phyloP scores from a whole-genome alignment of 345 rosid species.

The Rhodomyrtus tomentosa region DNA sequence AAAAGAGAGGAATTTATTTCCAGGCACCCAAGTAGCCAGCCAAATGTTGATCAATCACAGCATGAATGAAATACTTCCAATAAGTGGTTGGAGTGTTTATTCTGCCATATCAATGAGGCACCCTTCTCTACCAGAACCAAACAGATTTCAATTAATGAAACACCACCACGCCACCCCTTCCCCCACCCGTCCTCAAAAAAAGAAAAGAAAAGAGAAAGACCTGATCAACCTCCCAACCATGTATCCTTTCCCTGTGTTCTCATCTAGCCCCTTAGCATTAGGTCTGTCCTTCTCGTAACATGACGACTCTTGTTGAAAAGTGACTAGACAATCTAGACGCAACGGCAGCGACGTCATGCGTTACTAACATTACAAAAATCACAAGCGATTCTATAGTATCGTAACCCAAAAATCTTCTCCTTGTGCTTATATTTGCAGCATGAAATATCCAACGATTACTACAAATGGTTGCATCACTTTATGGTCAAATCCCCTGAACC shows the following conservation, averaged over 20 bases:
- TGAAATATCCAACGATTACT: not conserved
- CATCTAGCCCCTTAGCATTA: not conserved
- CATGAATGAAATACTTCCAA: not conserved
- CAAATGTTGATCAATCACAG: not conserved
- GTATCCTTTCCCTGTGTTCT: not conserved
- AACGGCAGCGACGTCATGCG: not conserved
- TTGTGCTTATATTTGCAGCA: not conserved
- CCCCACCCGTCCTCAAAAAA: rapidly evolving
- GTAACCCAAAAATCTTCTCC: not conserved
- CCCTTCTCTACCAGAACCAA: not conserved
- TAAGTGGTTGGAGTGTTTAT: not conserved
- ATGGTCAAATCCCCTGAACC: not conserved
- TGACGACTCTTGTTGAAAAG: not conserved
- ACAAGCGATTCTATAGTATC: not conserved
- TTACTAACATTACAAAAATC: not conserved
- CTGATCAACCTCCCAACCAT: not conserved
- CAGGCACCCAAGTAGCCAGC: not conserved
- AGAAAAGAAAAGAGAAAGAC: not conserved
- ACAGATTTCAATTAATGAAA: not conserved
- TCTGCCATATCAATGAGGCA: not conserved
- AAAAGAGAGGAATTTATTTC: not conserved
- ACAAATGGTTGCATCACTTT: not conserved
- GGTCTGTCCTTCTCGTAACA: not conserved
- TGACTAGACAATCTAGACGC: not conserved
- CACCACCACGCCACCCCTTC: not conserved